Percentiles rank a stretch among this genome's conserved stretches.
Evolutionary conservation across 345 rosid genomes (phyloP).

Genomic region (Pistacia vera): DNA sequence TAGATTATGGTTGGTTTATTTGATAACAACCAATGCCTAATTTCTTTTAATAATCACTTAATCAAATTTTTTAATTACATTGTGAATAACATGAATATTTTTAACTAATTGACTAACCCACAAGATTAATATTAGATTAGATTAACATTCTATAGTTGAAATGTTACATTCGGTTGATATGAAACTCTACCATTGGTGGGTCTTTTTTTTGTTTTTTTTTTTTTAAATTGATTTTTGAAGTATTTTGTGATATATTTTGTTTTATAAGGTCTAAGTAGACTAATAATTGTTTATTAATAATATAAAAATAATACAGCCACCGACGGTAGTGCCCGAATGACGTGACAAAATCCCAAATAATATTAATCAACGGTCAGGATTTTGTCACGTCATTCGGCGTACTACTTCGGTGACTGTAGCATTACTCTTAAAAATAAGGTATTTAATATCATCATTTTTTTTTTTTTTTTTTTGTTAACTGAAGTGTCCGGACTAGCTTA

Average conservation of each 20-base stretch:
- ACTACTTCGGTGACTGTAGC: no score
- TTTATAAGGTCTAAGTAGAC: neutral
- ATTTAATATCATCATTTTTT: no score
- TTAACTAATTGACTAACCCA: neutral
- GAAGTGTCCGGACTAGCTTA: no score
- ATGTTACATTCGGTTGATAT: neutral
- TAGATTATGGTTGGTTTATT: slow-evolving; percentile 41
- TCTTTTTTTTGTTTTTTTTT: neutral
- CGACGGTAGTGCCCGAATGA: no score
- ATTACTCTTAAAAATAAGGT: neutral
- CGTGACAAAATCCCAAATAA: no score
- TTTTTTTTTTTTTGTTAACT: no score
- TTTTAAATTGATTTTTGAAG: no score
- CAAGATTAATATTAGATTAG: neutral
- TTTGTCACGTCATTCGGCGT: no score
- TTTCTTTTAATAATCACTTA: neutral
- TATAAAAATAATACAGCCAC: no score
- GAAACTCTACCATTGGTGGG: neutral
- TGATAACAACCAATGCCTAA: slow-evolving; percentile 25
- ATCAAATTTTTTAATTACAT: neutral
- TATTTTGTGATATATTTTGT: no score
- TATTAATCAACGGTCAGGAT: no score
- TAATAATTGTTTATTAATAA: neutral
- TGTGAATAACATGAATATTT: slow-evolving; percentile 21
- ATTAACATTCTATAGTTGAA: neutral